Percentiles rank a stretch among this genome's conserved stretches.
These are phyloP conservation scores for Tetradesmus lagerheimii DNA, from an alignment of 139 green algal genomes.

Conservation along the genomic window DNA sequence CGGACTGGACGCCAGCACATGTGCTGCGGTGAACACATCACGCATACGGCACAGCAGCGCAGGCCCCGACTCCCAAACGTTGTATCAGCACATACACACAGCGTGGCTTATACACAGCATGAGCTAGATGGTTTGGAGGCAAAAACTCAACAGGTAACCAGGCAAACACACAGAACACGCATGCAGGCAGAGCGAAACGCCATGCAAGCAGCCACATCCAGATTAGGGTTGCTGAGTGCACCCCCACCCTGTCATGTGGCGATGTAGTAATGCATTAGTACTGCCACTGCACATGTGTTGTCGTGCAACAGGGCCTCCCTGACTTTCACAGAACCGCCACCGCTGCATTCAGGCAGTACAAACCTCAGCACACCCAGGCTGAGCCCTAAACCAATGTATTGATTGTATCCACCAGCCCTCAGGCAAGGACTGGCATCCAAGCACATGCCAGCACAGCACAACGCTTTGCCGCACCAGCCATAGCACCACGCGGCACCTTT, in stretches of 20 bases:
- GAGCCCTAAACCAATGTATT: not conserved
- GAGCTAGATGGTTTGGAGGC: not conserved
- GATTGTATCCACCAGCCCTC: not conserved
- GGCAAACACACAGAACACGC: not conserved
- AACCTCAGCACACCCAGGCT: not conserved
- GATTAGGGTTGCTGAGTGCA: not conserved
- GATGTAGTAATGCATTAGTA: not conserved
- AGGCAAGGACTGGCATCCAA: not conserved
- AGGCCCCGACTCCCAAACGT: too few relatives aligned
- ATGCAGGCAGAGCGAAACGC: not conserved
- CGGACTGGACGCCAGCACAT: not conserved
- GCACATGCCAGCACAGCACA: too few relatives aligned
- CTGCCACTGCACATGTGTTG: not conserved
- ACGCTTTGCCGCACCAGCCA: too few relatives aligned
- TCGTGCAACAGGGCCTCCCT: not conserved
- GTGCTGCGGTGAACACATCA: not conserved
- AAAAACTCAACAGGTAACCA: not conserved
- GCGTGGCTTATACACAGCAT: not conserved
- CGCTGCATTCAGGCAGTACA: too few relatives aligned
- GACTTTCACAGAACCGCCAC: too few relatives aligned
- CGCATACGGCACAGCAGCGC: not conserved
- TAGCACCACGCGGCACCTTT: too few relatives aligned
- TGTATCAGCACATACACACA: too few relatives aligned
- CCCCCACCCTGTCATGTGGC: not conserved
- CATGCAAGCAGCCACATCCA: not conserved